Percentiles rank a stretch among this genome's conserved stretches.
Evolutionary conservation across 352 stramenopile genomes (phyloP).

Genomic region (Achlya hypogyna): DNA sequence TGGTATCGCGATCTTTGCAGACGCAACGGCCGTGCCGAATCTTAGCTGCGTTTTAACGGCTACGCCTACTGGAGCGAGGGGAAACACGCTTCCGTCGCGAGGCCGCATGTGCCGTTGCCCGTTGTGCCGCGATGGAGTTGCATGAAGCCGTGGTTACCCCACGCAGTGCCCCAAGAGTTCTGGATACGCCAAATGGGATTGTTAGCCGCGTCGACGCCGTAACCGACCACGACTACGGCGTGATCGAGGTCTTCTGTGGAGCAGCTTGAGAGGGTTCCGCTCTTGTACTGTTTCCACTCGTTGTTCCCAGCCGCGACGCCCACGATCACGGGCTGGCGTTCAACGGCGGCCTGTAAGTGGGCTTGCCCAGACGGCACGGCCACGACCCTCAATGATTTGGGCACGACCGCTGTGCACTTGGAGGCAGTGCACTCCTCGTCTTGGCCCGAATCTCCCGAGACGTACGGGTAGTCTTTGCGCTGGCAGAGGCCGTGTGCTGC

Average conservation of each 20-base stretch:
- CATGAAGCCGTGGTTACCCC: conserved; percentile 27
- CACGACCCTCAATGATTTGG: neutral
- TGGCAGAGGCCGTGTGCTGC: conserved; percentile 74
- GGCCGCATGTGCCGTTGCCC: conserved; percentile 5
- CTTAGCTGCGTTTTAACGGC: neutral
- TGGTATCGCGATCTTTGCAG: too few species aligned
- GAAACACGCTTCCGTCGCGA: neutral
- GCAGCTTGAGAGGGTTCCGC: conserved; percentile 13
- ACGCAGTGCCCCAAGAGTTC: conserved; percentile 25
- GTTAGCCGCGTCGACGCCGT: conserved; percentile 6
- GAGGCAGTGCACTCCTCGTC: conserved; percentile 27
- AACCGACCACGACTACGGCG: conserved; percentile 25
- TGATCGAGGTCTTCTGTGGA: conserved; percentile 23
- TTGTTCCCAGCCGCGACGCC: conserved; percentile 20
- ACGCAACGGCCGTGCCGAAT: too few species aligned
- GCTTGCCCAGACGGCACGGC: neutral
- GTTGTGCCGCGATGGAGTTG: conserved; percentile 5
- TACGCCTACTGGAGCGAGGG: neutral
- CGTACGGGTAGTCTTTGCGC: conserved; percentile 78
- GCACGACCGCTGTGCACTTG: conserved; percentile 24
- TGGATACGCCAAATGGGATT: conserved; percentile 21
- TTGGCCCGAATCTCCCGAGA: conserved; percentile 29
- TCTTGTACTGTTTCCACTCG: conserved; percentile 24
- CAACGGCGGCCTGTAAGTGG: neutral
- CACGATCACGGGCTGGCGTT: neutral